These are phyloP conservation scores for Sporobolomyces pararoseus DNA, from an alignment of 768 basidiomycete genomes.

Conservation along the genomic window DNA sequence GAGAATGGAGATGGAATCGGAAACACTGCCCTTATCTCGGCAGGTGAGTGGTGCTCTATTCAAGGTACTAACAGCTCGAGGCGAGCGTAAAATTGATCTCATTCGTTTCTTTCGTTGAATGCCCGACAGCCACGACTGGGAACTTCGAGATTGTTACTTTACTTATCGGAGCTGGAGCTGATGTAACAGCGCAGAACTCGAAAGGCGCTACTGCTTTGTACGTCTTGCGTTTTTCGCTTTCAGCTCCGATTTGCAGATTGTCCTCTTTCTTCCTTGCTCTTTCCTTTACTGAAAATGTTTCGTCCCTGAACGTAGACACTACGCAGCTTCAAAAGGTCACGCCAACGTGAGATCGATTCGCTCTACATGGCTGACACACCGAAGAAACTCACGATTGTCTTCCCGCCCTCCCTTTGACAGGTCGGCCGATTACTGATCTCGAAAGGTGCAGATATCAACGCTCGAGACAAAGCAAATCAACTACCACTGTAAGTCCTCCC, in stretches of 20 bases:
- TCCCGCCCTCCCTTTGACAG: constrained; percentile 14
- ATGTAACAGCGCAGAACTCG: constrained; percentile 71
- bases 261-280: background rate
- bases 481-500: constrained; percentile 65
- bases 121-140: constrained; percentile 67
- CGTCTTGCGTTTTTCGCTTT: constrained; percentile 46
- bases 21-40: constrained; percentile 31
- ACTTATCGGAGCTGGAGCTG: constrained; percentile 74
- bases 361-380: too few relatives aligned
- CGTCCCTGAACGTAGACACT: constrained; percentile 60
- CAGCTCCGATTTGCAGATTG: background rate
- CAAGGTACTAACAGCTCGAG: background rate
- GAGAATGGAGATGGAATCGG: constrained; percentile 37
- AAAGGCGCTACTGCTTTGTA: constrained; percentile 81
- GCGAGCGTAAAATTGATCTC: background rate
- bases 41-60: constrained; percentile 20
- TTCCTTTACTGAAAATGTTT: background rate
- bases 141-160: constrained; percentile 69
- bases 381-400: too few relatives aligned
- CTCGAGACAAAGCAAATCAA: constrained; percentile 88
- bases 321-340: constrained; percentile 86
- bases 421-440: constrained; percentile 46
- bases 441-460: constrained; percentile 68
- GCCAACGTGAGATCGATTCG: constrained; percentile 64
- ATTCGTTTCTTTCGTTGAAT: too few relatives aligned